Evolutionary conservation across 495 filamentous ascomycete species (phyloP).

Genomic region (Annulohypoxylon maeteangense): DNA sequence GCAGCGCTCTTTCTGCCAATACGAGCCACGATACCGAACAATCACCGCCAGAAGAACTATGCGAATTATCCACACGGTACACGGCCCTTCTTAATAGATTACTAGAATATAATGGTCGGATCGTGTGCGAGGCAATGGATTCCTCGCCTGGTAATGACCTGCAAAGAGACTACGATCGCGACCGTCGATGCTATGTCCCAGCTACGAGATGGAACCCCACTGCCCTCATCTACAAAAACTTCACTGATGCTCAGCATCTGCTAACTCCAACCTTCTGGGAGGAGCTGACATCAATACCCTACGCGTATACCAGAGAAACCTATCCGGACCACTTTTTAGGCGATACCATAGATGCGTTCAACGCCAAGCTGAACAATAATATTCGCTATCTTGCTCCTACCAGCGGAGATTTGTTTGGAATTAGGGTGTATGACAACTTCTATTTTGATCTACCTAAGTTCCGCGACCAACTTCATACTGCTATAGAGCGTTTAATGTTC

Average conservation of each 20-base stretch:
- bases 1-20: neutral
- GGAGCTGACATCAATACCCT: constrained; percentile 4
- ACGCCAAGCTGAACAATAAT: neutral
- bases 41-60: neutral
- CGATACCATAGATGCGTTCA: neutral
- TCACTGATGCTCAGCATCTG: constrained; percentile 42
- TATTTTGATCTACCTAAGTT: constrained; percentile 18
- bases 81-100: constrained; percentile 51
- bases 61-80: constrained; percentile 56
- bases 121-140: constrained; percentile 27
- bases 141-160: neutral
- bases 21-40: neutral
- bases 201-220: constrained; percentile 7
- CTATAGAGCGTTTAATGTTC: neutral
- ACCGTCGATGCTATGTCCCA: constrained; percentile 49
- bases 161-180: constrained; percentile 12
- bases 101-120: constrained; percentile 21
- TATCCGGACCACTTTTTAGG: neutral
- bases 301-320: neutral
- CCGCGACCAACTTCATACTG: constrained; percentile 7
- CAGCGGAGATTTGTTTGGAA: neutral
- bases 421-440: neutral
- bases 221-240: constrained; percentile 22
- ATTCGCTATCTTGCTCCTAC: neutral
- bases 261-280: constrained; percentile 52